phyloP scores from a whole-genome alignment of 805 yeast species.

The Kazachstania martiniae region DNA sequence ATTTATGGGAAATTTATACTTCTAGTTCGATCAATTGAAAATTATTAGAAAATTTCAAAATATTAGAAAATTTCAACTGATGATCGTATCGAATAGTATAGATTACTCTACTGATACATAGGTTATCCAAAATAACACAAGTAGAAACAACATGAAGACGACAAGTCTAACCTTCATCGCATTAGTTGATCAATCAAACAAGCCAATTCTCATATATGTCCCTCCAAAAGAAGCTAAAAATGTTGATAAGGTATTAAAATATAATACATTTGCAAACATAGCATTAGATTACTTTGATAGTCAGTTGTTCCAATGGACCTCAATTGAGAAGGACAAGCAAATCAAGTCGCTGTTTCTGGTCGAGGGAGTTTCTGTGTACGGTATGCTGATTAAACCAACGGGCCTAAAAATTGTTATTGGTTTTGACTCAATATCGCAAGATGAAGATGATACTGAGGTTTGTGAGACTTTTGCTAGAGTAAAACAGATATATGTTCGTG shows the following conservation, averaged over 20 bases:
- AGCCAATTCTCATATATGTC: conserved; percentile 21
- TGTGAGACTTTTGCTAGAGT: conserved; percentile 14
- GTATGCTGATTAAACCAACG: conserved; percentile 19
- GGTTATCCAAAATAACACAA: too few species aligned
- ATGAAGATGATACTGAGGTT: conserved; percentile 7
- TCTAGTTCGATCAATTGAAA: too few species aligned
- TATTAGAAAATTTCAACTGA: too few species aligned
- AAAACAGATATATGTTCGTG: conserved; percentile 15
- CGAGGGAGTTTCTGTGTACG: conserved; percentile 24
- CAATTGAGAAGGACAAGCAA: conserved; percentile 8
- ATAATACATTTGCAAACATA: conserved; percentile 24
- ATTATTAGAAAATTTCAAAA: too few species aligned
- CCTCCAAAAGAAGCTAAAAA: conserved; percentile 10
- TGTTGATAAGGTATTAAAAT: conserved; percentile 18
- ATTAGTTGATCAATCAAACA: conserved; percentile 16
- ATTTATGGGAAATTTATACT: too few species aligned
- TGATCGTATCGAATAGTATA: too few species aligned
- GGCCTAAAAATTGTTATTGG: conserved; percentile 25
- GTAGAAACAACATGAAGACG: too few species aligned
- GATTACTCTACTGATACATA: too few species aligned
- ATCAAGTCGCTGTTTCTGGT: conserved; percentile 19
- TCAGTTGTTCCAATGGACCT: conserved; percentile 16
- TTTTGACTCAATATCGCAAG: conserved; percentile 5
- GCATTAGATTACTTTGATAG: conserved; percentile 26
- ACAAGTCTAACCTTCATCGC: conserved; percentile 15